Percentiles rank a stretch among this genome's conserved stretches.
Evolutionary conservation across 2,329 filamentous ascomycete genomes (phyloP).

Genomic region (Pseudofabraea citricarpa): DNA sequence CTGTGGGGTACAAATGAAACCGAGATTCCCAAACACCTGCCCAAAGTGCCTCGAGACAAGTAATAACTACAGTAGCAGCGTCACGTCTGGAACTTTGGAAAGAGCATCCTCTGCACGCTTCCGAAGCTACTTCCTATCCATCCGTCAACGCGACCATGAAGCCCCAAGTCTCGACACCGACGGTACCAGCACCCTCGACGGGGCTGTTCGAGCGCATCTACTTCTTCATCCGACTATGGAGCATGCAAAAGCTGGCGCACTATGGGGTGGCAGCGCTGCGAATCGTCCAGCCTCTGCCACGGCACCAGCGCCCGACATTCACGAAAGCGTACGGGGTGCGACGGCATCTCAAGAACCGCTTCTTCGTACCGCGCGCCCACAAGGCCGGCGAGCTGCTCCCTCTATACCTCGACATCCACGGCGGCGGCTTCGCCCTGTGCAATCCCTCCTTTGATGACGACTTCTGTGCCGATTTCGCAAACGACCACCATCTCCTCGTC

Average conservation of each 20-base stretch:
- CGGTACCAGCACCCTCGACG: no score
- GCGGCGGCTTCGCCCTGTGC: constrained; percentile 44
- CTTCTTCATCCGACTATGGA: no score
- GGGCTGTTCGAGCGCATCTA: no score
- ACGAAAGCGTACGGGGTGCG: constrained; percentile 24
- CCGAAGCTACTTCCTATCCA: no score
- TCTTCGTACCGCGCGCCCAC: constrained; percentile 36
- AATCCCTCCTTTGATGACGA: constrained; percentile 38
- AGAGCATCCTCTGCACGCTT: no score
- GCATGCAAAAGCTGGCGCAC: not conserved
- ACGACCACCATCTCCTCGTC: constrained; percentile 36
- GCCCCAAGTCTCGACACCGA: no score
- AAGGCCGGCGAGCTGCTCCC: constrained; percentile 31
- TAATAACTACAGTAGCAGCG: no score
- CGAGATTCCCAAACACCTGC: no score
- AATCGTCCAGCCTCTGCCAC: not conserved
- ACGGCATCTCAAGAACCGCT: constrained; percentile 20
- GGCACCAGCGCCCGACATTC: constrained; percentile 11
- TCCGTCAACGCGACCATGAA: no score
- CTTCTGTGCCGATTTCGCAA: constrained; percentile 41
- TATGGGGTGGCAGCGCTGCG: not conserved
- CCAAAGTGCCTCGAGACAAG: no score
- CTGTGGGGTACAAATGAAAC: no score
- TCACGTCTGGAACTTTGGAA: no score
- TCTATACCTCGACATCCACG: constrained; percentile 45